Conservation (phyloP, 2,329 filamentous ascomycete genomes). For the Orbilia javanica region DNA sequence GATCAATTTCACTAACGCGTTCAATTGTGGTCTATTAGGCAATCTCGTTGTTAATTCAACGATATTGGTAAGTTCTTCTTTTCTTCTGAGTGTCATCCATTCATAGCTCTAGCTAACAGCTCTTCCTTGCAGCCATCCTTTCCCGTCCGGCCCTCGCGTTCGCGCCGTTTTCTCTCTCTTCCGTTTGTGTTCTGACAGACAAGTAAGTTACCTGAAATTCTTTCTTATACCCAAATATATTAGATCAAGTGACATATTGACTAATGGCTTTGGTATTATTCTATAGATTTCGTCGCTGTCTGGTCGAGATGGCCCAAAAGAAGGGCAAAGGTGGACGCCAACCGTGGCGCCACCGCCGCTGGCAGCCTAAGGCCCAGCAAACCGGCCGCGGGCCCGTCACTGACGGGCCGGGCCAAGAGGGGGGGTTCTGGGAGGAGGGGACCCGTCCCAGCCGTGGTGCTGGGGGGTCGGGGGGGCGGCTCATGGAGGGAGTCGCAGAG, state of each 20-base stretch:
- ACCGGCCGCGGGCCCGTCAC: neutral
- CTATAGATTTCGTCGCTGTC: neutral
- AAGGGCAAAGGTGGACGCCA: constrained; percentile 2
- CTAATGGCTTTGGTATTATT: neutral
- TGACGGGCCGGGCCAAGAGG: neutral
- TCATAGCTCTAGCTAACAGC: too few species aligned
- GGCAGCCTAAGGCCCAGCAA: constrained; percentile 2
- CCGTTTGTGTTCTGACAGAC: too few species aligned
- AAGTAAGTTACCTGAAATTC: too few species aligned
- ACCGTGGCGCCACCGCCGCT: neutral
- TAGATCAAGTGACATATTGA: too few species aligned
- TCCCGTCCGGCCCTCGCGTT: too few species aligned
- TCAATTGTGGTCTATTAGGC: neutral
- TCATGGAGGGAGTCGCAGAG: neutral
- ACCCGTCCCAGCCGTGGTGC: neutral
- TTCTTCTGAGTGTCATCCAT: too few species aligned
- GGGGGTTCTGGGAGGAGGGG: neutral
- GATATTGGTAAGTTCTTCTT: neutral
- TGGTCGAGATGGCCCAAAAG: constrained; percentile 1
- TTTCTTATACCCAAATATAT: too few species aligned
- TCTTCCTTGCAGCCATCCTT: too few species aligned
- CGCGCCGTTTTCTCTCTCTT: too few species aligned
- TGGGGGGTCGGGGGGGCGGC: neutral
- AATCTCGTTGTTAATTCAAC: neutral
- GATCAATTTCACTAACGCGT: neutral